Conservation (phyloP, 2,329 filamentous ascomycete genomes). For the Aspergillus felis region DNA sequence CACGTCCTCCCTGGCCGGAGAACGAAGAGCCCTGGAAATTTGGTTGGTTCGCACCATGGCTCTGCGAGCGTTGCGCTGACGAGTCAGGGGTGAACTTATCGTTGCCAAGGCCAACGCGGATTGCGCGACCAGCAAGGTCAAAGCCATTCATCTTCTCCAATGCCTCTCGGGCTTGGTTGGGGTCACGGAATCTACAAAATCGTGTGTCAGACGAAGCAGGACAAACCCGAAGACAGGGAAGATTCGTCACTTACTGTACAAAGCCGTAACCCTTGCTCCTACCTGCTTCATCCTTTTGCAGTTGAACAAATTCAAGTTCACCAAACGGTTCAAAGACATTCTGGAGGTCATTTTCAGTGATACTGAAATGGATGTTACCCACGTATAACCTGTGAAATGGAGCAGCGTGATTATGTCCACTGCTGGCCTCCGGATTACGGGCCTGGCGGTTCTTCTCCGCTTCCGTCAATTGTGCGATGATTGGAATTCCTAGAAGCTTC, state of each 20-base stretch:
- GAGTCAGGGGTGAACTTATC: slow-evolving; percentile 99
- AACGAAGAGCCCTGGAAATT: slow-evolving; percentile 86
- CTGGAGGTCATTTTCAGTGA: slow-evolving; percentile 91
- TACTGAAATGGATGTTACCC: slow-evolving; percentile 99
- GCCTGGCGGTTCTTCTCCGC: slow-evolving; percentile 99
- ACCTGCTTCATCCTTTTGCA: slow-evolving; percentile 91
- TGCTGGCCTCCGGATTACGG: slow-evolving; percentile 68
- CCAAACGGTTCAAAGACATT: slow-evolving; percentile 97
- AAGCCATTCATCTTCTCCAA: slow-evolving; percentile 99
- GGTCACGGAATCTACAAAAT: slow-evolving; percentile 72
- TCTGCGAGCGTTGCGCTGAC: slow-evolving; percentile 88
- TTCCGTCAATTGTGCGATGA: slow-evolving; percentile 97
- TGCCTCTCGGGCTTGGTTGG: slow-evolving; percentile 85
- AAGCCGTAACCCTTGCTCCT: slow-evolving; percentile 96
- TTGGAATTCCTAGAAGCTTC: slow-evolving; percentile 95
- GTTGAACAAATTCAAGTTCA: slow-evolving; percentile 93
- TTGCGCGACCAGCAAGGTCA: slow-evolving; percentile 92
- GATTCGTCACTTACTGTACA: slow-evolving; percentile 72
- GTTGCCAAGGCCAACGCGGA: slow-evolving; percentile 97
- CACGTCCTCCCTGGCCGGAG: slow-evolving; percentile 83
- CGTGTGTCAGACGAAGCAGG: slow-evolving; percentile 32
- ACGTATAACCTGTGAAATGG: slow-evolving; percentile 98
- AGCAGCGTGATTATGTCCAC: slow-evolving; percentile 71
- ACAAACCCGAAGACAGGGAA: neutral
- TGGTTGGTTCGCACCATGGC: slow-evolving; percentile 61